Percentiles rank a stretch among this genome's conserved stretches.
phyloP scores from a whole-genome alignment of 805 yeast genomes.

The Cyberlindnera mississippiensis region DNA sequence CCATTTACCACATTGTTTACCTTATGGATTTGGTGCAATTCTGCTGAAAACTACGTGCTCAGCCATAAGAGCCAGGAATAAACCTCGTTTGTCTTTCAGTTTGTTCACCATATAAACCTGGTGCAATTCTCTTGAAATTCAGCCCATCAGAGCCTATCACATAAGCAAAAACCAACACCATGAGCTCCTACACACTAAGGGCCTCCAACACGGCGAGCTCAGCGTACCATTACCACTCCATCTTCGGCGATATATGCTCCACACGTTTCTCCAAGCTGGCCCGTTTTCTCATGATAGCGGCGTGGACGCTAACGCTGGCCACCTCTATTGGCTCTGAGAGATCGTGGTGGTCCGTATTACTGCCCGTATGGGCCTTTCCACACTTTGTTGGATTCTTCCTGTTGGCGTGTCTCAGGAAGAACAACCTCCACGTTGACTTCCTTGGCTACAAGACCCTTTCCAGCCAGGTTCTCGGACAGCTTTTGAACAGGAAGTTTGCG shows the following conservation, averaged over 20 bases:
- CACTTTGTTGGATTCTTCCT: constrained; percentile 29
- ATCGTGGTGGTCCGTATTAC: constrained; percentile 25
- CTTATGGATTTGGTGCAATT: too few species aligned
- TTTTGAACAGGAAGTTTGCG: constrained; percentile 24
- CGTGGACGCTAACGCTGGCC: constrained; percentile 28
- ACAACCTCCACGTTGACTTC: constrained; percentile 36
- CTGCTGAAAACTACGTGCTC: too few species aligned
- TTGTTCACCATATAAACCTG: too few species aligned
- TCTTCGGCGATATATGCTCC: constrained; percentile 39
- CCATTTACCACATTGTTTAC: too few species aligned
- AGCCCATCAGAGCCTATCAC: too few species aligned
- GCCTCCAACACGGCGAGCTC: constrained; percentile 4
- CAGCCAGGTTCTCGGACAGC: constrained; percentile 25
- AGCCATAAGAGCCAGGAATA: too few species aligned
- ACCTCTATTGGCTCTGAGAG: constrained; percentile 23
- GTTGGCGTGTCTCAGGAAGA: constrained; percentile 37
- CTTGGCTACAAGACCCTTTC: constrained; percentile 31
- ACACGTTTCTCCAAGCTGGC: constrained; percentile 38
- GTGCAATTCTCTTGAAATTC: too few species aligned
- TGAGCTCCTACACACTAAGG: constrained; percentile 7
- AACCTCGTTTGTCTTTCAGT: too few species aligned
- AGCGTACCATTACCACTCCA: constrained; percentile 33
- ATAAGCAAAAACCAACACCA: not conserved
- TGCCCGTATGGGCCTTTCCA: constrained; percentile 23
- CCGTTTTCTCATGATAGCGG: constrained; percentile 30